These are phyloP conservation scores for Pythium rhizo-oryzae DNA, from an alignment of 352 stramenopile genomes.

Conservation along the genomic window DNA sequence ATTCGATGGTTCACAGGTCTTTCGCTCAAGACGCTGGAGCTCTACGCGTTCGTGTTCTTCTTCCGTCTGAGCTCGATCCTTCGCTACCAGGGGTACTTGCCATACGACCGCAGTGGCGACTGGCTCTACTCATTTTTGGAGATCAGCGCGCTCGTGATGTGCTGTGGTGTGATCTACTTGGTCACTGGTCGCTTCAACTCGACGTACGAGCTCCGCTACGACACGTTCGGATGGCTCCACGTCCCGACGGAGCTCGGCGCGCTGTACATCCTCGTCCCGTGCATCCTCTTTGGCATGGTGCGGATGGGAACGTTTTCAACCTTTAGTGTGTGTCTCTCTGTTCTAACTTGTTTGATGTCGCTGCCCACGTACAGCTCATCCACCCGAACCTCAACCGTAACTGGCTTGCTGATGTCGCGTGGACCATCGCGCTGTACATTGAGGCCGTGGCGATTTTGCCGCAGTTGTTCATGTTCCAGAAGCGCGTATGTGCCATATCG, in stretches of 20 bases:
- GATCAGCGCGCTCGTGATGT: constrained; percentile 90
- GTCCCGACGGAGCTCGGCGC: constrained; percentile 81
- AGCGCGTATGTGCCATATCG: constrained; percentile 63
- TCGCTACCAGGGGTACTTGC: constrained; percentile 96
- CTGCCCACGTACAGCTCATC: constrained; percentile 71
- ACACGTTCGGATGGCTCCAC: constrained; percentile 95
- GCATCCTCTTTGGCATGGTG: constrained; percentile 89
- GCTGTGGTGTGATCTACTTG: constrained; percentile 89
- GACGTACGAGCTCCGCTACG: constrained; percentile 96
- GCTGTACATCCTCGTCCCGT: constrained; percentile 87
- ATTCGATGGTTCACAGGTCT: constrained; percentile 48
- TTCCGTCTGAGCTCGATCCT: constrained; percentile 97
- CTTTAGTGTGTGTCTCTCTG: constrained; percentile 33
- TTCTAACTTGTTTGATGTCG: neutral
- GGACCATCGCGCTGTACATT: constrained; percentile 99
- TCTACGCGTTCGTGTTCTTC: constrained; percentile 97
- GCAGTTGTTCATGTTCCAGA: constrained; percentile 99
- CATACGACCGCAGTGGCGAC: constrained; percentile 94
- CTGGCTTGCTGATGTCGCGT: constrained; percentile 96
- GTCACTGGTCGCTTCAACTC: constrained; percentile 93
- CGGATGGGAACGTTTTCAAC: constrained; percentile 18
- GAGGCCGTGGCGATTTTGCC: constrained; percentile 97
- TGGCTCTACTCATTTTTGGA: constrained; percentile 98
- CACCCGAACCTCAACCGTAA: constrained; percentile 97
- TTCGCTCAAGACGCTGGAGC: constrained; percentile 97